These are phyloP conservation scores for Alternaria incomplexa DNA, from an alignment of 2,329 filamentous ascomycete species.

Conservation along the genomic window DNA sequence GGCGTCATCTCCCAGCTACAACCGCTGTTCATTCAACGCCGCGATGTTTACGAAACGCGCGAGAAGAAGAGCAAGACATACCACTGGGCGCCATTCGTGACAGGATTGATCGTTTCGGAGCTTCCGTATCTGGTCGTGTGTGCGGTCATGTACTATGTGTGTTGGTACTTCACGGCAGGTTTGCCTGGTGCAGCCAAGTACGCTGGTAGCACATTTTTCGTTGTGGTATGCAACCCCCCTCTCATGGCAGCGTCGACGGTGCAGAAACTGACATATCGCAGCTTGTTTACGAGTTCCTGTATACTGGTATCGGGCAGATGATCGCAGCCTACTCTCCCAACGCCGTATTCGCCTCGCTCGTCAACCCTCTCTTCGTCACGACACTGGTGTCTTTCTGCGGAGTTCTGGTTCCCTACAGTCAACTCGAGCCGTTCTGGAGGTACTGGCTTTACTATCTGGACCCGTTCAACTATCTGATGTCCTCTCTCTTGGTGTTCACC, in stretches of 20 bases:
- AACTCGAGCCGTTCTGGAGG: conserved; percentile 72
- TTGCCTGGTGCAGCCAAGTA: conserved; percentile 48
- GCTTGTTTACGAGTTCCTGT: conserved; percentile 61
- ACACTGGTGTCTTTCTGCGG: conserved; percentile 27
- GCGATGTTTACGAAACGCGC: conserved; percentile 60
- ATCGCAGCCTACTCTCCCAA: conserved; percentile 52
- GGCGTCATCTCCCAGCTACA: conserved; percentile 47
- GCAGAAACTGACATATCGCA: conserved; percentile 59
- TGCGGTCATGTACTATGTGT: conserved; percentile 66
- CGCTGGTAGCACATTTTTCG: conserved; percentile 57
- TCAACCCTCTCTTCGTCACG: conserved; percentile 20
- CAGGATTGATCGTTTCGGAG: conserved; percentile 72
- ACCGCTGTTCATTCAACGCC: conserved; percentile 51
- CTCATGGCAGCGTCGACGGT: background rate
- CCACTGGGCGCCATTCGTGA: conserved; percentile 73
- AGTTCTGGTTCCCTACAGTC: conserved; percentile 67
- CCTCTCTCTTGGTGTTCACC: conserved; percentile 47
- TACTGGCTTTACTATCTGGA: conserved; percentile 48
- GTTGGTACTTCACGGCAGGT: conserved; percentile 65
- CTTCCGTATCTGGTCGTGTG: conserved; percentile 68
- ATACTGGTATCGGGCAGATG: conserved; percentile 60
- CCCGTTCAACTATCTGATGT: conserved; percentile 51
- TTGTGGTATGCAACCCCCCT: conserved; percentile 22
- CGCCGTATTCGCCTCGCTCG: conserved; percentile 60
- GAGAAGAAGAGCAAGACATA: conserved; percentile 70